Base-by-base conservation (phyloP, 2,329 filamentous ascomycete genomes). In the Cercospora brassicicola region DNA sequence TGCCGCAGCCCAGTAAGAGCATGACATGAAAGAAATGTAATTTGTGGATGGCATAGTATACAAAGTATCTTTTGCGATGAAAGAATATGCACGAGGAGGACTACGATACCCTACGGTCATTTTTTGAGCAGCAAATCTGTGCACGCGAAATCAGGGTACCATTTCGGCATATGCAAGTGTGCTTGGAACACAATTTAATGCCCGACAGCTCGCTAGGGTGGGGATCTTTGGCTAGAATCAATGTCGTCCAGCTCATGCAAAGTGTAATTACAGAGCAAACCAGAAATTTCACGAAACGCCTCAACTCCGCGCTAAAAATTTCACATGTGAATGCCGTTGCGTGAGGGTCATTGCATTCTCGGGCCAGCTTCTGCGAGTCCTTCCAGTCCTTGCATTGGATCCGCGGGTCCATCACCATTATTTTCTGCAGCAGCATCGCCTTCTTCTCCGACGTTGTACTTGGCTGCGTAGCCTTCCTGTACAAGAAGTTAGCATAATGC, bases 351-450 rank as follows among this genome's bases (percentile, higher is more conserved):
- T 76, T 88, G 89, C 64, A 87, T 90, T 79, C 92, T 94, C 11
- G 95, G 95, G 8, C 96, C 96, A 65, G 94, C 96, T 75, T 98
- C 92, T 80, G 98, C 96, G 64, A 98, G 84, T 15, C 91, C 92
- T 79, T 98, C 94, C 6, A 99, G 83, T 36, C 94, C 94, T 81
- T 97, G 93, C 95, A 99, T 99, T 82, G 72, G 70, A 72, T 86
- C 86, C 65, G 80, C 81, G 7, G 60, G 55, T 13, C 48, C 62
- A 67, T 81, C 81, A 71, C 83, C 83, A 60, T 83, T 60, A 82
- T 66, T 26, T 39, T 82, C 82, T 65, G 31, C 10, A 8, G 80
- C 81, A 67, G 80, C 88, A 73, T 87, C 76, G 76, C 95, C 92
- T 78, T 95, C 93, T 71, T 95, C 92, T 70, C 88, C 89, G 64